Base-by-base conservation (phyloP, 202 grass and related monocot species). In the Elaeis oleifera region DNA sequence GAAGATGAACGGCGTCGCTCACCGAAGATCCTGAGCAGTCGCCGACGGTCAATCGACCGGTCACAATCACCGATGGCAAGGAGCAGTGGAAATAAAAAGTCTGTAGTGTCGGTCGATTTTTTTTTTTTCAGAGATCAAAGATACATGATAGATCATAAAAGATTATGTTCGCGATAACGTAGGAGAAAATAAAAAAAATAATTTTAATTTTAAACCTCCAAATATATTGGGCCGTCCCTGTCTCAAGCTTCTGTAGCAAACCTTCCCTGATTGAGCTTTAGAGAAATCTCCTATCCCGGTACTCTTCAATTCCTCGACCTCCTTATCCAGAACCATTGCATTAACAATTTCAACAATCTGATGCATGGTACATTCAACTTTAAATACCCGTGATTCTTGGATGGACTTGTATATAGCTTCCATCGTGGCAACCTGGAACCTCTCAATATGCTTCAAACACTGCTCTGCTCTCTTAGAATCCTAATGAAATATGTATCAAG, bases 301-400 rank as follows among this genome's bases (percentile, higher is more conserved):
- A 76, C 91, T 96, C 73, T 63, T 85, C 67, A 87, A 65, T 60
- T 96, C 87, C 73, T 96, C 91, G 9, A 96, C 62, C 52, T 81
- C 81, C 73, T 72, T 90, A 60, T 90, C 87, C n/a, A 96, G 78
- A 60, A 70, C 73, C 83, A 96, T 74, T 31, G 73, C 78, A 81
- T 65, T 44, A 16, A 96, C 18, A 54, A 96, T 74, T 3, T 90
- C 91, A 49, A 58, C 80, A 14, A 96, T 64, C 75, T 88, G 80
- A 56, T 88, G 80, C 55, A 88, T 27, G 0, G 51, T 71, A 61
- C 80, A 85, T 7, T 44, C 62, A 0, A 67, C 50, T 49, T 60
- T 70, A 27, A 80, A 53, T 3, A 51, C 56, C 18, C 74, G 39
- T 2, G 80, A 76, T 74, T 62, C 82, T 31, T 73, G 27, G 25